A percentile compares a stretch with the other conserved stretches of the same genome.
Evolutionary conservation across 1,139 yeast genomes (phyloP).

Genomic region (Kurtzmaniella quercitrusa): DNA sequence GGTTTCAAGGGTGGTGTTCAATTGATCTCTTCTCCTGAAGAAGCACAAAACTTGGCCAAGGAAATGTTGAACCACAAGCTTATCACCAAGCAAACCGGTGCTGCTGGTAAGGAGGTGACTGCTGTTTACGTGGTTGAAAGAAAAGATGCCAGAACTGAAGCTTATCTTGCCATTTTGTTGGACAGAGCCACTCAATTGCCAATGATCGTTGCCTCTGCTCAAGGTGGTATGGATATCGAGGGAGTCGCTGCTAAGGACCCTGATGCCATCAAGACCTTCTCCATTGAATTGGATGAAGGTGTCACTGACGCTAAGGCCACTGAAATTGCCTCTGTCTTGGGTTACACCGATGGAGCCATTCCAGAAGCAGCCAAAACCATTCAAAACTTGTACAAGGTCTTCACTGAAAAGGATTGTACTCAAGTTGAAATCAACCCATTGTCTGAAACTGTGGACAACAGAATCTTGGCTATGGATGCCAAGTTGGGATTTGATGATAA

Average conservation of each 20-base stretch:
- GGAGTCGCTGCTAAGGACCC: constrained; percentile 95
- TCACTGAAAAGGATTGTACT: constrained; percentile 89
- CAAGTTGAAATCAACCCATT: constrained; percentile 98
- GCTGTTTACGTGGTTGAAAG: constrained; percentile 96
- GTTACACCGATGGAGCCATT: constrained; percentile 74
- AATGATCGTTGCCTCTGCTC: constrained; percentile 90
- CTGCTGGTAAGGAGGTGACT: constrained; percentile 94
- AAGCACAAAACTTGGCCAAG: constrained; percentile 80
- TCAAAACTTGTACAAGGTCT: constrained; percentile 82
- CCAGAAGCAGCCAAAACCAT: constrained; percentile 87
- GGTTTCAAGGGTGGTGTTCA: constrained; percentile 98
- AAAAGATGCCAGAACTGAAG: constrained; percentile 90
- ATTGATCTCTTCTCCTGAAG: constrained; percentile 78
- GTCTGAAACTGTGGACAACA: constrained; percentile 86
- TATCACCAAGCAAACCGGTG: constrained; percentile 97
- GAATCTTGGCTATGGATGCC: constrained; percentile 98
- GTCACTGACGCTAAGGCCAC: constrained; percentile 75
- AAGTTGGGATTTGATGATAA: constrained; percentile 97
- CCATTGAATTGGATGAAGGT: constrained; percentile 73
- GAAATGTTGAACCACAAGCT: constrained; percentile 91
- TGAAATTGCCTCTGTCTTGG: constrained; percentile 74
- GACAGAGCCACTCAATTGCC: constrained; percentile 91
- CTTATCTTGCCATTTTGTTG: constrained; percentile 90
- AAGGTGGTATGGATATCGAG: constrained; percentile 99
- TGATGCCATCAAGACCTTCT: constrained; percentile 85